Evolutionary conservation across 169 alveolate genomes (phyloP).

Genomic region (Plasmodium cynomolgi): DNA sequence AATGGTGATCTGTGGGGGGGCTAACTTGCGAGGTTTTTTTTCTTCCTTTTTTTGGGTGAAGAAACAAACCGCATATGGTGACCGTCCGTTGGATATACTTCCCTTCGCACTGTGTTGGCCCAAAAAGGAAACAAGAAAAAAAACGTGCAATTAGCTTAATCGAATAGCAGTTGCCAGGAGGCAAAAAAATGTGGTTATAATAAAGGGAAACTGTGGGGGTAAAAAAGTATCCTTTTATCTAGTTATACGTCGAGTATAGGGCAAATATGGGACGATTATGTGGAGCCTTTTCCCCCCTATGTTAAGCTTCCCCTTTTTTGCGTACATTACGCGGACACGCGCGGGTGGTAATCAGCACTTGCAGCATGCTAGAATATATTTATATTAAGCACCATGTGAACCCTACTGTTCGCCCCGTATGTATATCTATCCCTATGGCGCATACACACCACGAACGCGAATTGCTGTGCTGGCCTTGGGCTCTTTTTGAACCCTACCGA

Average conservation of each 20-base stretch:
- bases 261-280: background rate
- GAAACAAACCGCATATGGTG: background rate
- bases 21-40: background rate
- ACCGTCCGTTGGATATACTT: background rate
- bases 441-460: background rate
- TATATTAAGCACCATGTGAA: background rate
- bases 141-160: background rate
- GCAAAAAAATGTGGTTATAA: background rate
- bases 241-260: background rate
- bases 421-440: background rate
- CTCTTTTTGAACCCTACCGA: background rate
- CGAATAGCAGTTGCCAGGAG: background rate
- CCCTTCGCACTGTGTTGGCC: background rate
- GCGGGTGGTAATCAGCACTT: background rate
- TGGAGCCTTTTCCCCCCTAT: background rate
- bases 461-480: background rate
- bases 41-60: background rate
- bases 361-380: background rate
- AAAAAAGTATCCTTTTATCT: background rate
- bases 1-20: background rate
- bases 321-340: background rate
- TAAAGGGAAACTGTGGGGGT: background rate
- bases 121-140: background rate
- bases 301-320: background rate
- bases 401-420: background rate